A percentile compares a stretch with the other conserved stretches of the same genome.
Evolutionary conservation across 345 rosid species (phyloP).

Genomic region (Crucihimalaya himalaica): DNA sequence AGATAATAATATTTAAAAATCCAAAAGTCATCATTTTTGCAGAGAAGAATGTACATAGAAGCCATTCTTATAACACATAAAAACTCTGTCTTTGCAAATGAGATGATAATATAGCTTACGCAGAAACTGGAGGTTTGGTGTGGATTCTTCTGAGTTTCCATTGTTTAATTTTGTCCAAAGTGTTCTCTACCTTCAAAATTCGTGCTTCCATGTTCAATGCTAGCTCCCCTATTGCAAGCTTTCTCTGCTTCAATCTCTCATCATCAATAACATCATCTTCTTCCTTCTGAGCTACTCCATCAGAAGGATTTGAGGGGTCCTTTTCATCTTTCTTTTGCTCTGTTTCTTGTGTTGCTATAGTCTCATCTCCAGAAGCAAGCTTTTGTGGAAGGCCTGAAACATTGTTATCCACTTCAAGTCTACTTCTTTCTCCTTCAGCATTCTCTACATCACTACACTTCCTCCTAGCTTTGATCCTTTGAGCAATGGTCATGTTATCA

Average conservation of each 20-base stretch:
- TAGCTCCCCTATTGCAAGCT: background rate
- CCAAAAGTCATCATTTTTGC: background rate
- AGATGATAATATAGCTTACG: background rate
- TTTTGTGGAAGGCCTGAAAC: background rate
- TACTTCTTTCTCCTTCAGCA: background rate
- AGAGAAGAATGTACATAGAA: background rate
- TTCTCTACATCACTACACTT: conserved; percentile 1
- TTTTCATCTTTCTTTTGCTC: background rate
- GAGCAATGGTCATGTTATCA: conserved; percentile 4
- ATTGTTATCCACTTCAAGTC: background rate
- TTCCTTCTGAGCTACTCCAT: background rate
- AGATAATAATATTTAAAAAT: background rate
- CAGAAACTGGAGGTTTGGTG: background rate
- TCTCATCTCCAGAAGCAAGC: background rate
- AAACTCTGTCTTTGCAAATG: background rate
- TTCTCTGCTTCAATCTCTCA: background rate
- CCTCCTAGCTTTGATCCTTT: conserved; percentile 15
- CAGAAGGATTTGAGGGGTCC: background rate
- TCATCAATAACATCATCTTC: background rate
- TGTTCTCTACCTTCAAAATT: conserved; percentile 4
- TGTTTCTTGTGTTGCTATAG: conserved; percentile 6
- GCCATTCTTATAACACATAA: background rate
- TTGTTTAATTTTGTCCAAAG: conserved; percentile 9
- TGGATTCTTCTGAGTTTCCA: background rate
- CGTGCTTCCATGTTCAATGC: conserved; percentile 2